Conservation (phyloP, 2,329 filamentous ascomycete species). For the Fusarium nelsonii region DNA sequence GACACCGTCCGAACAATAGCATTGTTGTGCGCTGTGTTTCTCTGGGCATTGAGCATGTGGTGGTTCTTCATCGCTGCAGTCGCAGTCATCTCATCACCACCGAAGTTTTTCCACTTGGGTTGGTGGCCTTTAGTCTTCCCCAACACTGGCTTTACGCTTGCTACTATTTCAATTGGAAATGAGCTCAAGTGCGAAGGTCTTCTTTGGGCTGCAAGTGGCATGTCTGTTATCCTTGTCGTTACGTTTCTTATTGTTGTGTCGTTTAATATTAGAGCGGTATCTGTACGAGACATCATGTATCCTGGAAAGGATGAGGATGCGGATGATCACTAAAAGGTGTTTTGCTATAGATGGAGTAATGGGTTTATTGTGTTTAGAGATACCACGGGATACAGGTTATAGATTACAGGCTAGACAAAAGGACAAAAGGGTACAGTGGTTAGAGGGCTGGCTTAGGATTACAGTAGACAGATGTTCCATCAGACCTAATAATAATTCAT, state of each 20-base stretch:
- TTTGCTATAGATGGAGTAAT: conserved; percentile 9
- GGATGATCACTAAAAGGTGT: conserved; percentile 56
- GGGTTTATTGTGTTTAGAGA: conserved; percentile 18
- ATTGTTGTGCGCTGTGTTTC: conserved; percentile 64
- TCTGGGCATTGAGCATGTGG: conserved; percentile 74
- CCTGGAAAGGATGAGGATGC: conserved; percentile 67
- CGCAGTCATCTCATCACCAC: conserved; percentile 54
- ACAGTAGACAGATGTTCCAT: neutral
- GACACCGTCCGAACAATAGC: conserved; percentile 61
- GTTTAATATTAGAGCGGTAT: conserved; percentile 60
- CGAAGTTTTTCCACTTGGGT: conserved; percentile 68
- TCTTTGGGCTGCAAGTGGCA: conserved; percentile 62
- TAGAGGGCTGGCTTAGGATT: neutral
- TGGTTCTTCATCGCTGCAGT: conserved; percentile 63
- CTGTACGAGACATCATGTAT: conserved; percentile 67
- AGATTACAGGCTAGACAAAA: neutral
- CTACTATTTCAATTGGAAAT: conserved; percentile 66
- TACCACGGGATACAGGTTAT: conserved; percentile 26
- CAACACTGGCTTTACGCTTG: conserved; percentile 70
- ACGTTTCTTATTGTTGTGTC: conserved; percentile 60
- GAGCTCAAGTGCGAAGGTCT: conserved; percentile 60
- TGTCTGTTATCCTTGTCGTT: conserved; percentile 61
- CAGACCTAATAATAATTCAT: neutral
- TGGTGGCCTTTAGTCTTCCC: conserved; percentile 76
- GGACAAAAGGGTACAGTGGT: conserved; percentile 8